Evolutionary conservation across 352 stramenopile species (phyloP).

Genomic region (Plasmopara halstedii): DNA sequence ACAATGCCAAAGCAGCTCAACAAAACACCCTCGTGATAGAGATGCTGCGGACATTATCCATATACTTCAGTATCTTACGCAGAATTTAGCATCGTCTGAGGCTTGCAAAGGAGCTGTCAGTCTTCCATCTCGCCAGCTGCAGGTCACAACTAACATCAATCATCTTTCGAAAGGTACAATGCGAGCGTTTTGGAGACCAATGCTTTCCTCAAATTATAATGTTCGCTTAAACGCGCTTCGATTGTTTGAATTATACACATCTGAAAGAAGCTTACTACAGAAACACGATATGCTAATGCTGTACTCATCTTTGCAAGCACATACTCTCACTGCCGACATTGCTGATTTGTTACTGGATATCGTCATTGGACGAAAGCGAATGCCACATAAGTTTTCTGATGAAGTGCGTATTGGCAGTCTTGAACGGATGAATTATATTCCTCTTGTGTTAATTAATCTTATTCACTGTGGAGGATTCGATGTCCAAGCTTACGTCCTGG

Average conservation of each 20-base stretch:
- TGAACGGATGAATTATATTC: slow-evolving; percentile 46
- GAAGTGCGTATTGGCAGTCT: slow-evolving; percentile 34
- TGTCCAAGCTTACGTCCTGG: slow-evolving; percentile 44
- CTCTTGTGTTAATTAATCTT: slow-evolving; percentile 44
- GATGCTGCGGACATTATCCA: slow-evolving; percentile 42
- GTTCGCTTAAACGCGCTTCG: slow-evolving; percentile 51
- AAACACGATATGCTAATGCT: slow-evolving; percentile 60
- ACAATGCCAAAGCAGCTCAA: slow-evolving; percentile 21
- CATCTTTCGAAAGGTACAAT: slow-evolving; percentile 63
- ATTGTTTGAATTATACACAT: slow-evolving; percentile 68
- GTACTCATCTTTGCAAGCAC: slow-evolving; percentile 37
- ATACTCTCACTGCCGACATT: slow-evolving; percentile 38
- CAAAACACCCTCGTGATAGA: slow-evolving; percentile 5
- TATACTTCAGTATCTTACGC: slow-evolving; percentile 54
- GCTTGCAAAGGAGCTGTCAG: slow-evolving; percentile 14
- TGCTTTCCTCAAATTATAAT: slow-evolving; percentile 36
- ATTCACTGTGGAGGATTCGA: slow-evolving; percentile 36
- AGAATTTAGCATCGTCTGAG: slow-evolving; percentile 28
- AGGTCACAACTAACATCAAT: slow-evolving; percentile 24
- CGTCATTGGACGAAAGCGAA: slow-evolving; percentile 42
- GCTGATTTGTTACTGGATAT: slow-evolving; percentile 55
- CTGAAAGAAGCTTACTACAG: slow-evolving; percentile 51
- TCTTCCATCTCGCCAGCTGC: slow-evolving; percentile 20
- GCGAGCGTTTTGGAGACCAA: slow-evolving; percentile 52
- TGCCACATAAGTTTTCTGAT: not conserved